A percentile compares a stretch with the other conserved stretches of the same genome.
These are phyloP conservation scores for Prunus mume DNA, from an alignment of 306 rosid genomes.

Conservation along the genomic window DNA sequence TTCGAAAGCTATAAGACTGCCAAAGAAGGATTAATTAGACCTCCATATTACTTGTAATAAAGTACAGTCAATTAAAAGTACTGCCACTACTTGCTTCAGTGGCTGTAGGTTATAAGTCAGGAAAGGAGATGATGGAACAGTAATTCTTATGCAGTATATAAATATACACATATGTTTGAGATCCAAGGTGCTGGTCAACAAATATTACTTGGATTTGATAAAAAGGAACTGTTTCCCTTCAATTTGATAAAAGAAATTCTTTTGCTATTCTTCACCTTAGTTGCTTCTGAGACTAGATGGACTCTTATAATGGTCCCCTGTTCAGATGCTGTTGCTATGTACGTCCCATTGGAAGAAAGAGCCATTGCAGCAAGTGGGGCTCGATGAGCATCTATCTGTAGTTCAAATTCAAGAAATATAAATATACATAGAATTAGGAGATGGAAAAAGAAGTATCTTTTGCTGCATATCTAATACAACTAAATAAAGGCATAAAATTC, in stretches of 20 bases:
- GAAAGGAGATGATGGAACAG: not conserved
- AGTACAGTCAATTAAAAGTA: constrained; percentile 6
- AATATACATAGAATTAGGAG: constrained; percentile 7
- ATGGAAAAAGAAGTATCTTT: not conserved
- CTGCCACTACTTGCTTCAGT: not conserved
- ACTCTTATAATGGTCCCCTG: constrained; percentile 95
- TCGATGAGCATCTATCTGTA: constrained; percentile 89
- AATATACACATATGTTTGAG: not conserved
- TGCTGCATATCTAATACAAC: not conserved
- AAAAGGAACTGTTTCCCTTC: not conserved
- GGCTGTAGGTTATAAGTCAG: not conserved
- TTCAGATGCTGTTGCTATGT: constrained; percentile 95
- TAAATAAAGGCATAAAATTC: not conserved
- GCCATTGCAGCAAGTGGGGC: constrained; percentile 77
- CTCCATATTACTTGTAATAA: constrained; percentile 12
- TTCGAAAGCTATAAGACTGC: constrained; percentile 92
- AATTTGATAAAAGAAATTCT: too few species aligned
- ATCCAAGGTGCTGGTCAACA: not conserved
- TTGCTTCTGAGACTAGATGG: constrained; percentile 83
- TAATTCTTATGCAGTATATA: not conserved
- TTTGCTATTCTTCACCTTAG: constrained; percentile 58
- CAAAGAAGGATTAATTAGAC: constrained; percentile 32
- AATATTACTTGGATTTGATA: too few species aligned
- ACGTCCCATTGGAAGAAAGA: constrained; percentile 83
- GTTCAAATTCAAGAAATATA: constrained; percentile 21